Base-by-base conservation (phyloP, 352 stramenopile genomes). In the Albugo candida region DNA sequence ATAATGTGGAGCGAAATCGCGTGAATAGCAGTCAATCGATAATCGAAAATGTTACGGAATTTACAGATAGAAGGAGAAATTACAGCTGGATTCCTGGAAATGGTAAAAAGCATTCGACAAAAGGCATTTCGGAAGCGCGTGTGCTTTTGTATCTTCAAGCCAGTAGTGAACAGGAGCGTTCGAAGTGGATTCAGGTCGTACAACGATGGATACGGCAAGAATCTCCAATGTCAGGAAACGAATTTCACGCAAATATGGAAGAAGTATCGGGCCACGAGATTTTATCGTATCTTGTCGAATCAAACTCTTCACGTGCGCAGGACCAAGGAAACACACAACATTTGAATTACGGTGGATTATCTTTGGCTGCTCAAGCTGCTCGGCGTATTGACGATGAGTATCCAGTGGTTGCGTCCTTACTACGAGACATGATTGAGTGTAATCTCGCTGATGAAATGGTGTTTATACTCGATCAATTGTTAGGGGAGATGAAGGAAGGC, bases 381-480 rank as follows among this genome's bases (percentile, higher is more conserved):
- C 67, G 73, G 16, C 55, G 55, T 6, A 60, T 89, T 5, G 70
- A 83, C 41, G 63, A 79, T 56, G 71, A 84, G 8, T 79, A 83
- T 41, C 59, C 73, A 0, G 67, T 89, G 36, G 63, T 89, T 1
- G 69, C 75, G 6, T 81, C 74, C 24, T 54, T 89, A 46, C 68
- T 89, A 31, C 70, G 76, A 4, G 73, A 86, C 41, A 64, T 89
- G 59, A 47, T 86, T 53, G 74, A 78, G 49, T 83, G 69, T 45
- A 63, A 75, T 36, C 56, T 73, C 16, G 69, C 77, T 43, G 65
- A 83, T 49, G 76, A 84, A 43, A 79, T 89, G 67, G 71, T 89
- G 38, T 85, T 83, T 53, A 82, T 89, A 35, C 45, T 89, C 38
- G 76, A 89, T 49, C 76, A 86, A 51, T 63, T 89, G 16, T 46